Percentiles rank a stretch among this genome's conserved stretches.
These are phyloP conservation scores for Linum tenue DNA, from an alignment of 345 rosid species.

Conservation along the genomic window DNA sequence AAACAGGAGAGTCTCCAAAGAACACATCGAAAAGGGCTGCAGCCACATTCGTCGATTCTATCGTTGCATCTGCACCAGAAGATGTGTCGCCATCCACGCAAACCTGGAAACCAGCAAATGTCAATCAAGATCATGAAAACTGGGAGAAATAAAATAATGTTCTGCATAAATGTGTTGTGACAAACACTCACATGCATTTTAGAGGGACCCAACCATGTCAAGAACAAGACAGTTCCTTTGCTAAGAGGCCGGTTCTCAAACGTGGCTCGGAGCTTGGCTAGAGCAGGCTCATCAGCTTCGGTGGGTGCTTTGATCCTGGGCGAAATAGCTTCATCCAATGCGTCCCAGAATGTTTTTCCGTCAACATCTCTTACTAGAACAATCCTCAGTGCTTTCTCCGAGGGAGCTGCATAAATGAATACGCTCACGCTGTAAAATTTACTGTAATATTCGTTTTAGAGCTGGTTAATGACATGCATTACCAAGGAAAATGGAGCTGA, in stretches of 20 bases:
- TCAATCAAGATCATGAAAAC: neutral
- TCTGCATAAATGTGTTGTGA: neutral
- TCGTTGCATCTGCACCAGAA: slow-evolving; percentile 39
- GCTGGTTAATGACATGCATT: slow-evolving; percentile 7
- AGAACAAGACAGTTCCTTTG: slow-evolving; percentile 57
- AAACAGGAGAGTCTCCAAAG: slow-evolving; percentile 67
- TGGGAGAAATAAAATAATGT: neutral
- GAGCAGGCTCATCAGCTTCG: slow-evolving; percentile 45
- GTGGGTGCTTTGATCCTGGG: slow-evolving; percentile 57
- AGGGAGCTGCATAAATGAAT: slow-evolving; percentile 34
- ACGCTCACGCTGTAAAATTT: neutral
- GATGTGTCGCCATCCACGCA: slow-evolving; percentile 60
- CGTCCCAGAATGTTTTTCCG: slow-evolving; percentile 94
- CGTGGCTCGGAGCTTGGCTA: slow-evolving; percentile 50
- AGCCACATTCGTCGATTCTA: slow-evolving; percentile 52
- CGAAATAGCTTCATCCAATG: slow-evolving; percentile 64
- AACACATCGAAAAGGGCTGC: slow-evolving; percentile 66
- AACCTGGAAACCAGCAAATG: slow-evolving; percentile 33
- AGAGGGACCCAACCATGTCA: slow-evolving; percentile 64
- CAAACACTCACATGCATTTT: slow-evolving; percentile 57
- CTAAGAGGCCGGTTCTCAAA: slow-evolving; percentile 65
- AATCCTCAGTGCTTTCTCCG: slow-evolving; percentile 66
- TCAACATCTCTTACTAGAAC: slow-evolving; percentile 88
- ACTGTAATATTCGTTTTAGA: neutral
- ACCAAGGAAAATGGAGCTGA: slow-evolving; percentile 51